Base-by-base conservation (phyloP, 1,284 basidiomycete species). In the Tetrapyrgos nigripes region DNA sequence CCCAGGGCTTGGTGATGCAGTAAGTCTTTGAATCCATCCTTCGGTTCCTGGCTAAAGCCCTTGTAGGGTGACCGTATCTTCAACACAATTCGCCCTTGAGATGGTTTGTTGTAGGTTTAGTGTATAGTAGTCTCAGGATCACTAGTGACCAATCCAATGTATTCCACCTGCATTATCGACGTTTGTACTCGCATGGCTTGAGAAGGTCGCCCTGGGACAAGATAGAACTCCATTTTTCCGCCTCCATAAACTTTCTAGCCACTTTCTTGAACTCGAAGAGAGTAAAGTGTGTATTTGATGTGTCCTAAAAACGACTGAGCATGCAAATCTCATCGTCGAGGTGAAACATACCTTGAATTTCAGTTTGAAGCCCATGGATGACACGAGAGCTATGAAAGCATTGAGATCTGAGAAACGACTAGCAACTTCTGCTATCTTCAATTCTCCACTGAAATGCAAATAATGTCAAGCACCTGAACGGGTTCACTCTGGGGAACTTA, bases 141-240 rank as follows among this genome's bases (percentile, higher is more conserved):
- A n/a, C n/a, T n/a, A n/a, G 26, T 37, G 11, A 23, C 29, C 26
- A 52, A 40, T 53, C 31, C n/a, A 37, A 27, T 33, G 57, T 29
- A 43, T 11, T 40, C 6, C 8, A 46, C 27, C 24, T 48, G 50
- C 10, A 58, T 83, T 76, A 98, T 69, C 97, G 85, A 68, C 94
- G 86, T 77, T 99, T 99, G 75, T 99, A 99, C 74, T 98, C 92
- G 76, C 97, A 99, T 29, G 96, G 91, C 72, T 96, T 94, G 59
- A 99, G 80, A 40, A 89, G 73, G 63, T 80, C 74, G 17, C 91
- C 89, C 65, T 83, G 82, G 21, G 78, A 74, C 56, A 88, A 67
- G 26, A 95, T 70, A 49, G 78, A 81, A n/a, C 75, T 71, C 88
- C 89, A 93, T 43, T 89, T 87, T 61, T 84, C 79, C 57, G 89